A percentile compares a stretch with the other conserved stretches of the same genome.
Evolutionary conservation across 2,329 filamentous ascomycete species (phyloP).

Genomic region (Aspergillus pseudotamarii): DNA sequence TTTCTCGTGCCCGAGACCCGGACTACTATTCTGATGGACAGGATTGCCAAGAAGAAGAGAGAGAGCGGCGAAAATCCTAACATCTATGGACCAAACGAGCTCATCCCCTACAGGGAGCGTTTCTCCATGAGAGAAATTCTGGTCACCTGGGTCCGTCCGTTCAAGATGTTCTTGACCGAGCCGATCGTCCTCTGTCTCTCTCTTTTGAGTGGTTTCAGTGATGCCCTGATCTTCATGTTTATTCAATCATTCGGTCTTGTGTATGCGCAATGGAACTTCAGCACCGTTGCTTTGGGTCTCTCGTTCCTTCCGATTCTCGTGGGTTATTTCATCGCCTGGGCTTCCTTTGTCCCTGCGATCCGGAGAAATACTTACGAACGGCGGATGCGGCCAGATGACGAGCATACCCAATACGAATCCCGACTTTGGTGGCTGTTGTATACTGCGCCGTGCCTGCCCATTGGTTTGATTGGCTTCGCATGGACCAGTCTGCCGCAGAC

Average conservation of each 20-base stretch:
- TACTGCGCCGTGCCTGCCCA: conserved; percentile 60
- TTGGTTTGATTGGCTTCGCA: conserved; percentile 65
- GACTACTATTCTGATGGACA: conserved; percentile 75
- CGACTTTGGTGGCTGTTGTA: conserved; percentile 64
- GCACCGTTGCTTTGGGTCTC: conserved; percentile 51
- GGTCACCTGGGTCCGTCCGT: conserved; percentile 62
- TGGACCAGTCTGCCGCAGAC: conserved; percentile 60
- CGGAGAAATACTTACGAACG: conserved; percentile 51
- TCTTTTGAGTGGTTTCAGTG: conserved; percentile 64
- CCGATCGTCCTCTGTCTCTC: conserved; percentile 66
- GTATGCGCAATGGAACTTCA: conserved; percentile 62
- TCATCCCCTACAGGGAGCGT: conserved; percentile 61
- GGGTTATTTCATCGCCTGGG: conserved; percentile 63
- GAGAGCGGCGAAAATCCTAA: conserved; percentile 61
- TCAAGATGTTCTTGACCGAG: conserved; percentile 66
- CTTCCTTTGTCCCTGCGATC: conserved; percentile 60
- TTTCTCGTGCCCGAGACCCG: conserved; percentile 77
- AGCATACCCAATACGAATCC: conserved; percentile 66
- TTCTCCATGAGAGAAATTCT: conserved; percentile 62
- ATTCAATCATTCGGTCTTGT: conserved; percentile 64
- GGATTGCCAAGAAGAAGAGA: conserved; percentile 74
- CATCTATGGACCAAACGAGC: conserved; percentile 72
- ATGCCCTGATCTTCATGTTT: conserved; percentile 69
- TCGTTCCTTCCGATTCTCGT: conserved; percentile 60
- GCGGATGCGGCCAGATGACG: conserved; percentile 50